phyloP scores from a whole-genome alignment of 2,329 filamentous ascomycete species.

The Cytospora chrysosperma region DNA sequence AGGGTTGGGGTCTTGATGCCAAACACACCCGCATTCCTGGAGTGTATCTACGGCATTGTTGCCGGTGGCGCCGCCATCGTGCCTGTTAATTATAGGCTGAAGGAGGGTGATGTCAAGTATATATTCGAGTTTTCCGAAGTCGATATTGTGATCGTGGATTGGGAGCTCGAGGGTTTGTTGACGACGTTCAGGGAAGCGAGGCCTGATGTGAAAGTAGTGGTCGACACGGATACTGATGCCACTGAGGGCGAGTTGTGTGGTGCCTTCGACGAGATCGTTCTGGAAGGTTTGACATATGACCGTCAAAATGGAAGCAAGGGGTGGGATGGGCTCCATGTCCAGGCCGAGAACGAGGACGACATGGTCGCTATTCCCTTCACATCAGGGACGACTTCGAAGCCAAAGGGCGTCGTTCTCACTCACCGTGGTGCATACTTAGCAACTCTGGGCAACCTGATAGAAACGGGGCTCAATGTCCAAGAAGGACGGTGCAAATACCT shows the following conservation, averaged over 20 bases:
- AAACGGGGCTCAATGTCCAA: slow-evolving; percentile 76
- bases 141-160: slow-evolving; percentile 82
- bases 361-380: slow-evolving; percentile 90
- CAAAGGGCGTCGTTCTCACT: slow-evolving; percentile 92
- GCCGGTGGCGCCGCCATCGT: slow-evolving; percentile 80
- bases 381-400: slow-evolving; percentile 84
- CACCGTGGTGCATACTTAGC: slow-evolving; percentile 87
- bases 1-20: slow-evolving; percentile 83
- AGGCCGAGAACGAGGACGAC: slow-evolving; percentile 73
- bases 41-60: slow-evolving; percentile 83
- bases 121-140: slow-evolving; percentile 87
- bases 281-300: slow-evolving; percentile 78
- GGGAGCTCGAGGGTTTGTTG: slow-evolving; percentile 73
- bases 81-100: slow-evolving; percentile 62
- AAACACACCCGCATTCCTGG: slow-evolving; percentile 93
- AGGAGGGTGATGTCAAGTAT: slow-evolving; percentile 82
- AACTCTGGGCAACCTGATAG: slow-evolving; percentile 79
- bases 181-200: slow-evolving; percentile 61
- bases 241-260: slow-evolving; percentile 72
- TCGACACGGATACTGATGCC: slow-evolving; percentile 80
- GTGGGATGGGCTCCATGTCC: slow-evolving; percentile 74
- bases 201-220: slow-evolving; percentile 65
- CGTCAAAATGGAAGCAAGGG: slow-evolving; percentile 61
- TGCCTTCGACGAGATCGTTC: slow-evolving; percentile 78
- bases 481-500: slow-evolving; percentile 74